Evolutionary conservation across 257 asterid species (phyloP).

Genomic region (Anisodus tanguticus): DNA sequence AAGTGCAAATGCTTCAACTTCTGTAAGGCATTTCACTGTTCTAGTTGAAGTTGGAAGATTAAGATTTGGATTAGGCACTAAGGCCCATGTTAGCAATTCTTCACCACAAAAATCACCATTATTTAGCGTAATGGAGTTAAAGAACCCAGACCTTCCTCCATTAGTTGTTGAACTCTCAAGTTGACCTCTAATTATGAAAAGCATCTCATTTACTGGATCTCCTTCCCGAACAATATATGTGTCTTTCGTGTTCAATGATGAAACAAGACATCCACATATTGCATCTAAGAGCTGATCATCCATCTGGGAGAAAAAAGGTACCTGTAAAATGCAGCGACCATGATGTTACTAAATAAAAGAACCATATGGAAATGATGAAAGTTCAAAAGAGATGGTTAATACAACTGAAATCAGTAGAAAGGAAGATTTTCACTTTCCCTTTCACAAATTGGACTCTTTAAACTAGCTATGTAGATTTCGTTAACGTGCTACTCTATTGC

Average conservation of each 20-base stretch:
- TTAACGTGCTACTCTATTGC: slow-evolving; percentile 8
- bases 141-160: slow-evolving; percentile 84
- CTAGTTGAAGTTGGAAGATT: slow-evolving; percentile 82
- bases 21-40: slow-evolving; percentile 64
- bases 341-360: neutral
- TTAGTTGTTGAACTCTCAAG: slow-evolving; percentile 90
- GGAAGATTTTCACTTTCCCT: neutral
- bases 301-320: slow-evolving; percentile 92
- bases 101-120: slow-evolving; percentile 90
- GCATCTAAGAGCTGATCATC: slow-evolving; percentile 88
- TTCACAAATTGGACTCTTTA: neutral
- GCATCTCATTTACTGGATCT: slow-evolving; percentile 86
- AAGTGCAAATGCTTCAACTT: slow-evolving; percentile 83
- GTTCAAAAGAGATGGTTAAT: slow-evolving; percentile 20
- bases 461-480: slow-evolving; percentile 8
- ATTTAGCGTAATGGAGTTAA: slow-evolving; percentile 72
- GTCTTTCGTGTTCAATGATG: slow-evolving; percentile 77
- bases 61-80: slow-evolving; percentile 53
- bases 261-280: slow-evolving; percentile 82
- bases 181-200: slow-evolving; percentile 80
- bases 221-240: slow-evolving; percentile 84
- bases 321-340: slow-evolving; percentile 44
- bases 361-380: neutral
- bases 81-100: slow-evolving; percentile 86
- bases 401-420: neutral